phyloP scores from a whole-genome alignment of 2,329 filamentous ascomycete species.

The Cercospora sp. region DNA sequence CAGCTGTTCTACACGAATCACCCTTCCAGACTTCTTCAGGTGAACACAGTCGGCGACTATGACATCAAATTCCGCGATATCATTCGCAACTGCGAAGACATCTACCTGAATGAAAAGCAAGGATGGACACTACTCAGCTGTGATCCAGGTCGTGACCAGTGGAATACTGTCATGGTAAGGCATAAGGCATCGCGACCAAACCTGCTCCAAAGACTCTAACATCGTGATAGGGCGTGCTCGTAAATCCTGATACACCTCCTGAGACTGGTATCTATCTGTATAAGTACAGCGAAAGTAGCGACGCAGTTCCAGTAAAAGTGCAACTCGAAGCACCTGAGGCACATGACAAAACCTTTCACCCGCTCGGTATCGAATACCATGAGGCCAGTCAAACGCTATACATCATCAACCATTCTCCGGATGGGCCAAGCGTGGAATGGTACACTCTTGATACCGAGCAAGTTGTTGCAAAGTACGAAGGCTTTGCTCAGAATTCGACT shows the following conservation, averaged over 20 bases:
- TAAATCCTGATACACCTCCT: constrained; percentile 21
- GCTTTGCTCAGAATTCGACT: constrained; percentile 36
- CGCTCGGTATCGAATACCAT: constrained; percentile 45
- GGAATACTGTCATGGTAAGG: constrained; percentile 50
- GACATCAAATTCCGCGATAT: constrained; percentile 40
- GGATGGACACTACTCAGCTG: constrained; percentile 47
- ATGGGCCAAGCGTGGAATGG: constrained; percentile 39
- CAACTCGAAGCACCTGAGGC: constrained; percentile 32
- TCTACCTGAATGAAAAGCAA: constrained; percentile 40
- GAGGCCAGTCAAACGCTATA: constrained; percentile 40
- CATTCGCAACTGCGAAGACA: constrained; percentile 49
- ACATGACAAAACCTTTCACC: constrained; percentile 42
- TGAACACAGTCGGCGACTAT: constrained; percentile 26
- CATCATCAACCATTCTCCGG: constrained; percentile 43
- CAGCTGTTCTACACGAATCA: constrained; percentile 27
- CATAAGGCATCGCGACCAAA: constrained; percentile 23
- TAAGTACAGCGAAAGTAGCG: constrained; percentile 37
- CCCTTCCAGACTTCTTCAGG: constrained; percentile 16
- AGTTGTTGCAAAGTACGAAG: constrained; percentile 33
- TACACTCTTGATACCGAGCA: constrained; percentile 37
- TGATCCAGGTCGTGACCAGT: constrained; percentile 45
- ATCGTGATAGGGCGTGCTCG: constrained; percentile 33
- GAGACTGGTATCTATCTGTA: constrained; percentile 43
- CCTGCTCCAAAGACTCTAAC: background rate
- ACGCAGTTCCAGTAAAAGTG: constrained; percentile 33